Percentiles rank a stretch among this genome's conserved stretches.
Conservation (phyloP, 345 rosid genomes). For the Eucalyptus polyanthemos region DNA sequence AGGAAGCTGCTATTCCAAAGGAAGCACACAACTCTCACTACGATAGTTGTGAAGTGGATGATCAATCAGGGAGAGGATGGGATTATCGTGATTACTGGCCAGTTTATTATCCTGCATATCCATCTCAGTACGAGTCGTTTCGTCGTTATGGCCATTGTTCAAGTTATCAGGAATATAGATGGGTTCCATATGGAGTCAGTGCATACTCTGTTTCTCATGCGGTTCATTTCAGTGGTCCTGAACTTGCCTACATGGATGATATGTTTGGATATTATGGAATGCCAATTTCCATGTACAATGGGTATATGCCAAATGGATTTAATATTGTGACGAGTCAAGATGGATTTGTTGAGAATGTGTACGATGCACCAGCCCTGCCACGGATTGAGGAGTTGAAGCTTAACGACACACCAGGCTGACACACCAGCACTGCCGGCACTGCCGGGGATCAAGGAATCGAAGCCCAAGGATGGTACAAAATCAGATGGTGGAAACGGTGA, state of each 20-base stretch:
- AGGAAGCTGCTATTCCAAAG: conserved; percentile 73
- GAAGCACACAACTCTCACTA: conserved; percentile 1
- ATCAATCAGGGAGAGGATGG: not conserved
- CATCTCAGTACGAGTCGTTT: not conserved
- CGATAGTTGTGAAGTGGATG: not conserved
- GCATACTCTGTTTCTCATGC: not conserved
- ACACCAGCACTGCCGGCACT: not conserved
- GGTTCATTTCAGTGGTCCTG: not conserved
- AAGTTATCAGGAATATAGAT: not conserved
- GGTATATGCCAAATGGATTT: not conserved
- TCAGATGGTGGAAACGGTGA: not conserved
- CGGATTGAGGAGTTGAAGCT: not conserved
- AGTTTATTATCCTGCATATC: not conserved
- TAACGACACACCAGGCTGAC: not conserved
- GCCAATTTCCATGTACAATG: not conserved
- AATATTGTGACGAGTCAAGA: not conserved
- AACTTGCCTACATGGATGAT: not conserved
- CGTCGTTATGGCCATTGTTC: not conserved
- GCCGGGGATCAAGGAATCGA: not conserved
- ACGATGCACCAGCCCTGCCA: not conserved
- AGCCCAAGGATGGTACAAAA: not conserved
- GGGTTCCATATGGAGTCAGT: not conserved
- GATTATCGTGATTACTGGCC: not conserved
- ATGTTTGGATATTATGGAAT: not conserved
- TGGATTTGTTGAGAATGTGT: not conserved